Evolutionary conservation across 495 filamentous ascomycete species (phyloP).

Genomic region (Daldinia bambusicola): DNA sequence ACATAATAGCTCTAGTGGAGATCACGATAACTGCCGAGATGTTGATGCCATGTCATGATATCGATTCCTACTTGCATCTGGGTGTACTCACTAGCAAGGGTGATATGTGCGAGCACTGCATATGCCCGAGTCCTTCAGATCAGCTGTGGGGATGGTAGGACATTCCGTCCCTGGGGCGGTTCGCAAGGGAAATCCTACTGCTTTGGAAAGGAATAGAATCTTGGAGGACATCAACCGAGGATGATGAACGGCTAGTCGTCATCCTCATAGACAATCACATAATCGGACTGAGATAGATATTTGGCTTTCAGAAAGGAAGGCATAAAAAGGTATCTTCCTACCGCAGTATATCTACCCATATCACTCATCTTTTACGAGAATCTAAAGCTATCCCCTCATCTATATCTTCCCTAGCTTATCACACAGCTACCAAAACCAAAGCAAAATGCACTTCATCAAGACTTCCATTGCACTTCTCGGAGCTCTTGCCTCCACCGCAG

Average conservation of each 20-base stretch:
- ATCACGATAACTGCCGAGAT: constrained; percentile 1
- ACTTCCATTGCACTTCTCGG: neutral
- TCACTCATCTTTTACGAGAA: neutral
- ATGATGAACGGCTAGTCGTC: neutral
- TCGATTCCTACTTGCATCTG: neutral
- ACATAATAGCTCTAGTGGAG: neutral
- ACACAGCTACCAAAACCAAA: neutral
- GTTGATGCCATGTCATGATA: neutral
- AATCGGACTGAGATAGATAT: neutral
- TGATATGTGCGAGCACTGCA: neutral
- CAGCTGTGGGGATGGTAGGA: neutral
- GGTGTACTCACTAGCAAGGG: neutral
- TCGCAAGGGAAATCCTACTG: neutral
- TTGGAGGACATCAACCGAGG: neutral
- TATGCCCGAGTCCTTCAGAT: neutral
- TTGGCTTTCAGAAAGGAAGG: neutral
- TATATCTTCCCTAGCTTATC: neutral
- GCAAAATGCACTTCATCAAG: neutral
- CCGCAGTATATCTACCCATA: neutral
- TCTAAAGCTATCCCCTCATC: neutral
- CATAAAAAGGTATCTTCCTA: neutral
- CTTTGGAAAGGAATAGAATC: neutral
- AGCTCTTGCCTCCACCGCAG: neutral
- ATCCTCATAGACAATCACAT: neutral
- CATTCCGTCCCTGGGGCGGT: neutral